Evolutionary conservation across 441 rosid species (phyloP).

Genomic region (Populus tomentosa): DNA sequence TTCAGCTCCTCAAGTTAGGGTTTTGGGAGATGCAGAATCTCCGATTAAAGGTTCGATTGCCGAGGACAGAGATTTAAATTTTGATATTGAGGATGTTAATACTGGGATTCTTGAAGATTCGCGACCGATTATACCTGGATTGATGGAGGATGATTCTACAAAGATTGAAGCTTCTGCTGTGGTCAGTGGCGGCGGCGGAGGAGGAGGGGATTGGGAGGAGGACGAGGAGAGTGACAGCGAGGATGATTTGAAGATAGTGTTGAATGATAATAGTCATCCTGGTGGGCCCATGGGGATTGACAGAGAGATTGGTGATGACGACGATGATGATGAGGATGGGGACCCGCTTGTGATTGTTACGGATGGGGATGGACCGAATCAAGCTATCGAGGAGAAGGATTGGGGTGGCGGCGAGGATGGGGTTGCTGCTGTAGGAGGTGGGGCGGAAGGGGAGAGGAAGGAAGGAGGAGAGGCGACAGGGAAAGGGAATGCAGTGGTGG

Average conservation of each 20-base stretch:
- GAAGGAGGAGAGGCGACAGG: conserved; percentile 50
- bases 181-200: conserved; percentile 31
- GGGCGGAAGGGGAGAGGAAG: conserved; percentile 52
- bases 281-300: conserved; percentile 24
- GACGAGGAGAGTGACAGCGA: conserved; percentile 84
- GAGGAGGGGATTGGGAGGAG: conserved; percentile 23
- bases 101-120: conserved; percentile 26
- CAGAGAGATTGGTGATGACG: conserved; percentile 26
- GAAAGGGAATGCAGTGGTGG: conserved; percentile 42
- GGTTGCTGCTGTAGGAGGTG: conserved; percentile 30
- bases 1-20: conserved; percentile 45
- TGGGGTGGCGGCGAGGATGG: conserved; percentile 63
- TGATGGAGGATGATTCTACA: conserved; percentile 8
- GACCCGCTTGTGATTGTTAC: conserved; percentile 80
- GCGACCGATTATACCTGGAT: conserved; percentile 44
- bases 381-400: conserved; percentile 52
- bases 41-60: conserved; percentile 17
- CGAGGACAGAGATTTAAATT: conserved; percentile 48
- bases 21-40: conserved; percentile 24
- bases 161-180: conserved; percentile 8
- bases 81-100: conserved; percentile 73
- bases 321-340: conserved; percentile 58
- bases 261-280: conserved; percentile 51
- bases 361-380: conserved; percentile 54
- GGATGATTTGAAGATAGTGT: conserved; percentile 89